Evolutionary conservation across 306 rosid species (phyloP).

Genomic region (Pachyrhizus erosus): DNA sequence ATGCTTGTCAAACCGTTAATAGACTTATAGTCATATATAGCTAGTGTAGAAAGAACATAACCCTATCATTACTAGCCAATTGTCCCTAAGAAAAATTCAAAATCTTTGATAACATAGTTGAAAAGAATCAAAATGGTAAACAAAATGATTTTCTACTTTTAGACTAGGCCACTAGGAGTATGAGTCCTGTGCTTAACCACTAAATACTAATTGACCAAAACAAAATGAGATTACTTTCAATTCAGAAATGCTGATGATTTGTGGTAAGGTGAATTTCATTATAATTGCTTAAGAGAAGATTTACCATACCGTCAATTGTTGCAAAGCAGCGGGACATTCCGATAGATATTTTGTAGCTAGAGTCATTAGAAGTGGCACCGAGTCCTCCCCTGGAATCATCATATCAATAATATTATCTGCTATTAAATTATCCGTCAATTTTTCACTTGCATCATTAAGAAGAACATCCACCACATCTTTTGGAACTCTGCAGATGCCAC

Average conservation of each 20-base stretch:
- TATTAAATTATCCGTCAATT: constrained; percentile 76
- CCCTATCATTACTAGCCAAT: constrained; percentile 25
- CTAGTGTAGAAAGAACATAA: constrained; percentile 15
- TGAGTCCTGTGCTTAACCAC: constrained; percentile 28
- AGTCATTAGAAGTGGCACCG: constrained; percentile 93
- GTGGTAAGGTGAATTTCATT: neutral
- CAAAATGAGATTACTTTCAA: constrained; percentile 13
- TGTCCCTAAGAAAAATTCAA: neutral
- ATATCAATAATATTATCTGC: constrained; percentile 94
- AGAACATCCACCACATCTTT: constrained; percentile 88
- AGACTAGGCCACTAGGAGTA: constrained; percentile 32
- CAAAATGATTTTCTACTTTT: constrained; percentile 34
- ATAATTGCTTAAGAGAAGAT: constrained; percentile 5
- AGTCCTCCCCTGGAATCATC: constrained; percentile 99
- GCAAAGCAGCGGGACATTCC: constrained; percentile 83
- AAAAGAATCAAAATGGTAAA: constrained; percentile 44
- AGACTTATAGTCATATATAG: constrained; percentile 2
- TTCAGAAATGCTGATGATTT: constrained; percentile 10
- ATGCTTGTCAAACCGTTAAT: no score
- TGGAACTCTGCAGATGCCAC: constrained; percentile 54
- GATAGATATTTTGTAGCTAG: constrained; percentile 85
- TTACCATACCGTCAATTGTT: constrained; percentile 69
- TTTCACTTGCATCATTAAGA: constrained; percentile 75
- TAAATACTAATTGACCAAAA: constrained; percentile 31
- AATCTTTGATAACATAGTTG: constrained; percentile 6